Conservation (phyloP, 2,329 filamentous ascomycete genomes). For the Cordyceps javanica region DNA sequence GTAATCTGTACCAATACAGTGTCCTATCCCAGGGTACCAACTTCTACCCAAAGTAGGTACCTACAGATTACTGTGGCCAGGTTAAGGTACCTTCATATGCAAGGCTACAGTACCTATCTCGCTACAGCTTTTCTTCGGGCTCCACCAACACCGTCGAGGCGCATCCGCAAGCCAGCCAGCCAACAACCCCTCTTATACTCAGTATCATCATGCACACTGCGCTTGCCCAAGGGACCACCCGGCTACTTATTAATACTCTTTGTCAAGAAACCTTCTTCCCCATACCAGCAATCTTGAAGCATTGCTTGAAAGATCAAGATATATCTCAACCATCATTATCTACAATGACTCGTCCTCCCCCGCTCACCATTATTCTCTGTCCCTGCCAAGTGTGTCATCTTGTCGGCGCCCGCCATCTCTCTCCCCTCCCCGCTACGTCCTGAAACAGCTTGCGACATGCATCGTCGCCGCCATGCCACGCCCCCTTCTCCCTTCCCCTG, state of each 20-base stretch:
- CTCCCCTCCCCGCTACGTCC: neutral
- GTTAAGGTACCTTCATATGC: neutral
- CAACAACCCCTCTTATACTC: neutral
- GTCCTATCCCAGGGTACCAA: too few species aligned
- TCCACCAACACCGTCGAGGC: neutral
- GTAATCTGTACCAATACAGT: too few species aligned
- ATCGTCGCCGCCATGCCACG: constrained; percentile 3
- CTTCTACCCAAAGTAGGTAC: too few species aligned
- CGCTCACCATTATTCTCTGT: neutral
- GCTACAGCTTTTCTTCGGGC: neutral
- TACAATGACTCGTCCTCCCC: neutral
- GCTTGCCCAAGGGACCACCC: too few species aligned
- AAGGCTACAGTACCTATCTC: neutral
- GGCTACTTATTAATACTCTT: too few species aligned
- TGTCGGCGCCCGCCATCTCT: neutral
- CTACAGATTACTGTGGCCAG: too few species aligned
- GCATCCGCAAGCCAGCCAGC: too few species aligned
- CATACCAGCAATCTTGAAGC: neutral
- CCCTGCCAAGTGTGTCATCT: constrained; percentile 3
- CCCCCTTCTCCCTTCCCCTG: neutral
- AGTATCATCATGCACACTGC: neutral
- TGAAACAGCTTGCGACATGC: constrained; percentile 11
- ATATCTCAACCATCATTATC: neutral
- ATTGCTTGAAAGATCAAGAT: neutral
- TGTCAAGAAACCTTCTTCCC: neutral